A percentile compares a stretch with the other conserved stretches of the same genome.
phyloP scores from a whole-genome alignment of 139 green algal species.

The Gonium pectorale region DNA sequence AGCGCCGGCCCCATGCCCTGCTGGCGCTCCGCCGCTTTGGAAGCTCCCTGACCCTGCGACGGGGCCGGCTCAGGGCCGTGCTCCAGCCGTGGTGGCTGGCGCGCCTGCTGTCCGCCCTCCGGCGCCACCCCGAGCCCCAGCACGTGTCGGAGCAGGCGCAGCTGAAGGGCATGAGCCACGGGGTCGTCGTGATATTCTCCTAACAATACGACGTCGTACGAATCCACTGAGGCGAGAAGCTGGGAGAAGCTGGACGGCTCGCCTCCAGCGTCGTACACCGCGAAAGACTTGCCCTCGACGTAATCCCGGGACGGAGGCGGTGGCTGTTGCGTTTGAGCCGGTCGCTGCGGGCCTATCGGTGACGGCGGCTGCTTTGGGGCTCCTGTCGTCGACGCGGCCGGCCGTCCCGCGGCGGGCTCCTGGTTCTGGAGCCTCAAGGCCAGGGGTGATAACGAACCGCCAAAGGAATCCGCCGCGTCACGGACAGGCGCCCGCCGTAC shows the following conservation, averaged over 20 bases:
- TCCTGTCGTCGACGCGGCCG: no score
- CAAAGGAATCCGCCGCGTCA: no score
- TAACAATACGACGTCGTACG: conserved; percentile 56
- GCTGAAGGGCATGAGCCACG: conserved; percentile 54
- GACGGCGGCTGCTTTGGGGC: background rate
- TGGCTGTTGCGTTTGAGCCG: background rate
- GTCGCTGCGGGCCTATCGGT: background rate
- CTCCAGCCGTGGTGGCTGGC: background rate
- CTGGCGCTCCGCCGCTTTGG: background rate
- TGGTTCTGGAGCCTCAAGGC: no score
- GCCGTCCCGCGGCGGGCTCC: no score
- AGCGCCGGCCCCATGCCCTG: background rate
- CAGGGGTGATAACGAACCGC: no score
- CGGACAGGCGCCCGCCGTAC: no score
- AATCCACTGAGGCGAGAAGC: conserved; percentile 8
- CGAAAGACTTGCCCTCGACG: conserved; percentile 8
- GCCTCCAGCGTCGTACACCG: conserved; percentile 18
- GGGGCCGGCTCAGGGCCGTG: background rate
- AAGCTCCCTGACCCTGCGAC: background rate
- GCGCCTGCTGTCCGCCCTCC: background rate
- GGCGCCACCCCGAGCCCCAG: background rate
- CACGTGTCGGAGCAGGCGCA: conserved; percentile 35
- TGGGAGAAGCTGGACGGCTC: background rate
- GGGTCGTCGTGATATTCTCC: conserved; percentile 62
- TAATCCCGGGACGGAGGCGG: background rate